phyloP scores from a whole-genome alignment of 257 asterid species.

The Handroanthus guayacan region DNA sequence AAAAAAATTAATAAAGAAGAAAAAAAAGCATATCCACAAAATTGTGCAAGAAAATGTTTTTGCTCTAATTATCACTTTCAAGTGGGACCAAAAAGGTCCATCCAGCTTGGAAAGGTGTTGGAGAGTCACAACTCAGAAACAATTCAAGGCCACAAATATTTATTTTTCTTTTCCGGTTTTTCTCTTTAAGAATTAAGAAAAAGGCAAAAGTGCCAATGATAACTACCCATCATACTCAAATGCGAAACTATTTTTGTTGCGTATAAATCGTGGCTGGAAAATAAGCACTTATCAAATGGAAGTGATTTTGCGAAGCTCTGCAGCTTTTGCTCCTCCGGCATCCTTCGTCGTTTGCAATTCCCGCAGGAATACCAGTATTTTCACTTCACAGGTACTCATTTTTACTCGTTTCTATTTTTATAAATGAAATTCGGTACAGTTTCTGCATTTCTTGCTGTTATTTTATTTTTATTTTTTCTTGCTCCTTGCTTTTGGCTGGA shows the following conservation, averaged over 20 bases:
- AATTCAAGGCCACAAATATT: conserved; percentile 26
- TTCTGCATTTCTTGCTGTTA: neutral
- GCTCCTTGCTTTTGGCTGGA: neutral
- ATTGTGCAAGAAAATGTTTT: neutral
- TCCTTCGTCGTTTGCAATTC: conserved; percentile 36
- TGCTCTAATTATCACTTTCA: neutral
- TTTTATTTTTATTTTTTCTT: neutral
- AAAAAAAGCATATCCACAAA: conserved; percentile 2
- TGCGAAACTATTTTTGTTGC: neutral
- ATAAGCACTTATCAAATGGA: conserved; percentile 54
- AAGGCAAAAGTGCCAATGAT: conserved; percentile 27
- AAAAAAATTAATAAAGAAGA: neutral
- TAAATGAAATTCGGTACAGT: neutral
- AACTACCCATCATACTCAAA: conserved; percentile 17
- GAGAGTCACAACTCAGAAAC: neutral
- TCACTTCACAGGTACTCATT: conserved; percentile 47
- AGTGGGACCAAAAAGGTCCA: conserved; percentile 16
- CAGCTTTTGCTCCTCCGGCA: conserved; percentile 40
- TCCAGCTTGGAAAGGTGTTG: conserved; percentile 14
- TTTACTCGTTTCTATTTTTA: neutral
- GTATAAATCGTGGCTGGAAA: conserved; percentile 43
- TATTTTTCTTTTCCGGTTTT: neutral
- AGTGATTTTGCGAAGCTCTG: conserved; percentile 50
- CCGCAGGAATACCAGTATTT: conserved; percentile 34
- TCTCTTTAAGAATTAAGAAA: neutral